Evolutionary conservation across 352 stramenopile species (phyloP).

Genomic region (Globisporangium spinosum): DNA sequence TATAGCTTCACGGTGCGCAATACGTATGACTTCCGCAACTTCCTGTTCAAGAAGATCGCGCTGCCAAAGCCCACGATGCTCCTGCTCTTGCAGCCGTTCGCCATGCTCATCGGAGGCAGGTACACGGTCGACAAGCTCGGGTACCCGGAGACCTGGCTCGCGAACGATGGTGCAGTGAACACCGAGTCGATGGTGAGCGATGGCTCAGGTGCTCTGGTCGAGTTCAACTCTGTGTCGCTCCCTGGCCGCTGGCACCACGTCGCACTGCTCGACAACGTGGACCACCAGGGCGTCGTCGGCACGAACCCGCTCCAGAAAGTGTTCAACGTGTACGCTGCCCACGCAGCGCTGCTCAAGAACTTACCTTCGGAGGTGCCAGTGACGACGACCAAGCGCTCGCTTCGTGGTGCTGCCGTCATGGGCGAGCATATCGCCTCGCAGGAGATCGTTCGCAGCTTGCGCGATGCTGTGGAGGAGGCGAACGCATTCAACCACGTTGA

Average conservation of each 20-base stretch:
- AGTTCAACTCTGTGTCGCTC: conserved; percentile 4
- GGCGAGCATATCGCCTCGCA: conserved; percentile 5
- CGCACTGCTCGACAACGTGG: conserved; percentile 14
- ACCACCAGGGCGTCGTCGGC: conserved; percentile 17
- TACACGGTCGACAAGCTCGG: conserved; percentile 18
- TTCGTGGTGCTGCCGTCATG: conserved; percentile 2
- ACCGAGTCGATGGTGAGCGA: conserved; percentile 18
- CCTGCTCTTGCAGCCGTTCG: conserved; percentile 12
- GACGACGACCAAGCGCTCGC: neutral
- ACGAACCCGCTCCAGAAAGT: conserved; percentile 17
- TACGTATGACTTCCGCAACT: conserved; percentile 8
- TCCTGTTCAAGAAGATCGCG: conserved; percentile 15
- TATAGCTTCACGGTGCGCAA: conserved; percentile 18
- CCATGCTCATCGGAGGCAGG: conserved; percentile 10
- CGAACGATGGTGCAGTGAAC: conserved; percentile 33
- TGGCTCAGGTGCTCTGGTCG: conserved; percentile 8
- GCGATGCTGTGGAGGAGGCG: conserved; percentile 1
- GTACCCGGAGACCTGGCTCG: conserved; percentile 23
- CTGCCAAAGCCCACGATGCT: conserved; percentile 15
- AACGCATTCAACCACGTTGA: conserved; percentile 14
- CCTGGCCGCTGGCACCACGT: conserved; percentile 19
- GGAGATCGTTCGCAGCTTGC: conserved; percentile 1
- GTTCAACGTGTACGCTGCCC: conserved; percentile 15
- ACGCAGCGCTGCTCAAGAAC: conserved; percentile 12
- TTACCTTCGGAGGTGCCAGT: neutral